These are phyloP conservation scores for Fusarium napiforme DNA, from an alignment of 2,329 filamentous ascomycete species.

Conservation along the genomic window DNA sequence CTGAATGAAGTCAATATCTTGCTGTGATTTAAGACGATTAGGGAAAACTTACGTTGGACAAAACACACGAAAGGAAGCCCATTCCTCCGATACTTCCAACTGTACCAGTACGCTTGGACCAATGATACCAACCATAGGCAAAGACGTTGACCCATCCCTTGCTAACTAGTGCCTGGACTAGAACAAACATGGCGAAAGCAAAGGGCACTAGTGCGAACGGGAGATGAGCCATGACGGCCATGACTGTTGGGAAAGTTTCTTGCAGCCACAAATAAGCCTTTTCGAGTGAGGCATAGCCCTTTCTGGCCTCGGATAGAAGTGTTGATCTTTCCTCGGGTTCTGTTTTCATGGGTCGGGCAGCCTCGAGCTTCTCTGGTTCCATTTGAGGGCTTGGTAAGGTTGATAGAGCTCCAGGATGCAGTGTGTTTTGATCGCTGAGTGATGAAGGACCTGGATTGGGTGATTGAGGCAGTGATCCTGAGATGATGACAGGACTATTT, in stretches of 20 bases:
- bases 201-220: constrained; percentile 77
- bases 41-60: constrained; percentile 72
- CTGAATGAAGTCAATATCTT: constrained; percentile 50
- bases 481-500: constrained; percentile 12
- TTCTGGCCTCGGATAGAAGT: constrained; percentile 60
- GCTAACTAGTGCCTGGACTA: constrained; percentile 77
- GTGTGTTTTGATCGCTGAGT: background rate
- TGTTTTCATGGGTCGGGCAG: background rate
- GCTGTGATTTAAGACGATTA: fast-evolving
- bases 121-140: constrained; percentile 78
- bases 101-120: constrained; percentile 75
- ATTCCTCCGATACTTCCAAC: constrained; percentile 77
- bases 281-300: constrained; percentile 46
- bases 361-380: background rate
- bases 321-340: constrained; percentile 52
- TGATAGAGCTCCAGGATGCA: background rate
- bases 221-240: constrained; percentile 72
- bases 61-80: constrained; percentile 75
- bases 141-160: constrained; percentile 81
- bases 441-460: background rate
- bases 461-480: background rate
- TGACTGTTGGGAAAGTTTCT: constrained; percentile 77
- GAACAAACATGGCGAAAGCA: constrained; percentile 78
- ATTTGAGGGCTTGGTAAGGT: constrained; percentile 1
- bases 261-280: constrained; percentile 68